A percentile compares a stretch with the other conserved stretches of the same genome.
These are phyloP conservation scores for Backusella westeae DNA, from an alignment of 192 early-diverging fungal genomes.

Conservation along the genomic window DNA sequence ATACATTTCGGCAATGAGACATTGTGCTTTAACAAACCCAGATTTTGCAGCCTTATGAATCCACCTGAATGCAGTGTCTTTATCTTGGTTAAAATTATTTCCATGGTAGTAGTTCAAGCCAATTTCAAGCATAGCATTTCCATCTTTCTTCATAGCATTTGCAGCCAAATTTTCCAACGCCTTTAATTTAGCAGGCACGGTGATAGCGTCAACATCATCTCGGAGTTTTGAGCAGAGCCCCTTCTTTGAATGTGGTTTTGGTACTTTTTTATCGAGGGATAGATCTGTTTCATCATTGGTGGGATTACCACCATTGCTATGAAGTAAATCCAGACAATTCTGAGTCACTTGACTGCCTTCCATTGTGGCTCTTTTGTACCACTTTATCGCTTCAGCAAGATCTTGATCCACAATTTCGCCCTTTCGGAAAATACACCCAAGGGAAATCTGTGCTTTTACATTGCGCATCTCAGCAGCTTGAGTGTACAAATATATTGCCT, in stretches of 20 bases:
- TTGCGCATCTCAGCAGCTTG: neutral
- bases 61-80: neutral
- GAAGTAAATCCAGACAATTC: neutral
- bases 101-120: neutral
- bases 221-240: neutral
- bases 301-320: no score
- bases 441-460: neutral
- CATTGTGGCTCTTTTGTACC: neutral
- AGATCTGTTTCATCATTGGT: neutral
- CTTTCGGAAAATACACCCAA: neutral
- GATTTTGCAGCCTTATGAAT: neutral
- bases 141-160: neutral
- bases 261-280: neutral
- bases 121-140: neutral
- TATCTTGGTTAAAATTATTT: neutral
- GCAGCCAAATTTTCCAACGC: neutral
- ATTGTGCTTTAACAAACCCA: neutral
- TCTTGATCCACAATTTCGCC: neutral
- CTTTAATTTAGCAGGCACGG: neutral
- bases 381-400: neutral
- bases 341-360: neutral
- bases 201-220: neutral
- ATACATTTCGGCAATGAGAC: neutral
- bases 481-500: neutral
- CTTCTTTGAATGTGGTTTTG: neutral